These are phyloP conservation scores for Metschnikowia chrysomelidarum DNA, from an alignment of 805 yeast species.

Conservation along the genomic window DNA sequence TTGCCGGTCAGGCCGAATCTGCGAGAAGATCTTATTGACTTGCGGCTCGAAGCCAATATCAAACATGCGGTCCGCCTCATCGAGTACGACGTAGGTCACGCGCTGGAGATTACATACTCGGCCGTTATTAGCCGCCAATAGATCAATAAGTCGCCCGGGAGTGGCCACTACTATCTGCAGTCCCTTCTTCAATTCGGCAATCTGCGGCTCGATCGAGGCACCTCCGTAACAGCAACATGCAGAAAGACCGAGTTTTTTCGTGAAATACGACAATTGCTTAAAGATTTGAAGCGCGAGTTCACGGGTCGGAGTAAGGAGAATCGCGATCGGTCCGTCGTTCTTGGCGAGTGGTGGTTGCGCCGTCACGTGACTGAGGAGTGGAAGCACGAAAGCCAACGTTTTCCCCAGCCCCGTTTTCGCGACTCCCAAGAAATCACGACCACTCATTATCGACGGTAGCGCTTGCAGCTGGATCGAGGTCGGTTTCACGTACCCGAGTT, in stretches of 20 bases:
- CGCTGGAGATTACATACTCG: conserved; percentile 64
- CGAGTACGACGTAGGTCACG: conserved; percentile 81
- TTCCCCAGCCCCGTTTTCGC: conserved; percentile 98
- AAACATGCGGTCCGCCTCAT: conserved; percentile 96
- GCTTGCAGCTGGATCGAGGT: conserved; percentile 92
- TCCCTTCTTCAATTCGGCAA: conserved; percentile 73
- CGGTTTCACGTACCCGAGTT: conserved; percentile 56
- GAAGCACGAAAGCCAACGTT: conserved; percentile 82
- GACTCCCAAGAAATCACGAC: conserved; percentile 86
- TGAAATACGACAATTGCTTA: conserved; percentile 61
- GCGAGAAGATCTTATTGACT: conserved; percentile 72
- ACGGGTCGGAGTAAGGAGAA: conserved; percentile 87
- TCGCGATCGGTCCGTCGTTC: conserved; percentile 74
- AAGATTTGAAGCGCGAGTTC: conserved; percentile 85
- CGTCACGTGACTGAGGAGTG: conserved; percentile 78
- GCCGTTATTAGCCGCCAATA: conserved; percentile 80
- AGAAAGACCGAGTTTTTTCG: conserved; percentile 46
- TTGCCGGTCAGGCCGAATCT: conserved; percentile 82
- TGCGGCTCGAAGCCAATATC: conserved; percentile 98
- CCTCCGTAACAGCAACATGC: conserved; percentile 92
- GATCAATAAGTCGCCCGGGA: conserved; percentile 91
- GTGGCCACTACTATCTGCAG: conserved; percentile 86
- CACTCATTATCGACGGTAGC: conserved; percentile 85
- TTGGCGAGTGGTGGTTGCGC: conserved; percentile 57
- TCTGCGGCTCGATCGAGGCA: conserved; percentile 75